phyloP scores from a whole-genome alignment of 768 basidiomycete genomes.

The Daedalea quercina region DNA sequence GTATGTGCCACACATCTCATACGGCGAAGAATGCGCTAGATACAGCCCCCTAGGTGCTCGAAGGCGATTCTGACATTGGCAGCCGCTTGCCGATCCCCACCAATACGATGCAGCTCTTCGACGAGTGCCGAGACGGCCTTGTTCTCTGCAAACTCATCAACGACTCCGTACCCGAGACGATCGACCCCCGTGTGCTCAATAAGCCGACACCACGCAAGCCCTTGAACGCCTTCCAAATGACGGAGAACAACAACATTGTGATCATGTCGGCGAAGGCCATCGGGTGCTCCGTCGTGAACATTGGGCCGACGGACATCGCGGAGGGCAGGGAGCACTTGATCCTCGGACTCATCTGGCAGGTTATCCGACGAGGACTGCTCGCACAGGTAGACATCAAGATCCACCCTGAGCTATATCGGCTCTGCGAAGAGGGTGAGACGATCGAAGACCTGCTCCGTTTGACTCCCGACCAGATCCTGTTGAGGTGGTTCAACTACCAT shows the following conservation, averaged over 20 bases:
- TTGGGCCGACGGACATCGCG: constrained; percentile 86
- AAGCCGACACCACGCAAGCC: constrained; percentile 74
- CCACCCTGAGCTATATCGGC: constrained; percentile 92
- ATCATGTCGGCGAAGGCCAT: constrained; percentile 98
- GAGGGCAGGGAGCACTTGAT: constrained; percentile 96
- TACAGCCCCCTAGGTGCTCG: constrained; percentile 59
- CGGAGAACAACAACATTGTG: constrained; percentile 99
- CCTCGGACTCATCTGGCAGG: constrained; percentile 97
- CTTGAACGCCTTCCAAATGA: constrained; percentile 97
- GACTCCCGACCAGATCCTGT: constrained; percentile 93
- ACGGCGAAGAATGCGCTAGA: background rate
- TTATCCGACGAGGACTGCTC: constrained; percentile 90
- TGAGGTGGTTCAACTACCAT: constrained; percentile 99
- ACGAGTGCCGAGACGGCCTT: constrained; percentile 92
- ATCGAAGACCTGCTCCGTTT: constrained; percentile 90
- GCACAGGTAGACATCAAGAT: constrained; percentile 96
- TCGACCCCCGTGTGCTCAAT: constrained; percentile 97
- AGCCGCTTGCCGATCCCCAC: constrained; percentile 87
- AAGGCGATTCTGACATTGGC: constrained; percentile 82
- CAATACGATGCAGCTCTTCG: constrained; percentile 96
- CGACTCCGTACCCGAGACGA: constrained; percentile 98
- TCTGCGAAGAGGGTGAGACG: constrained; percentile 96
- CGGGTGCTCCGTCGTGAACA: constrained; percentile 98
- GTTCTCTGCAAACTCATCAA: constrained; percentile 98
- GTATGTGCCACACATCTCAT: constrained; percentile 38